Evolutionary conservation across 495 filamentous ascomycete genomes (phyloP).

Genomic region (Pseudomonodictys pantanalensis): DNA sequence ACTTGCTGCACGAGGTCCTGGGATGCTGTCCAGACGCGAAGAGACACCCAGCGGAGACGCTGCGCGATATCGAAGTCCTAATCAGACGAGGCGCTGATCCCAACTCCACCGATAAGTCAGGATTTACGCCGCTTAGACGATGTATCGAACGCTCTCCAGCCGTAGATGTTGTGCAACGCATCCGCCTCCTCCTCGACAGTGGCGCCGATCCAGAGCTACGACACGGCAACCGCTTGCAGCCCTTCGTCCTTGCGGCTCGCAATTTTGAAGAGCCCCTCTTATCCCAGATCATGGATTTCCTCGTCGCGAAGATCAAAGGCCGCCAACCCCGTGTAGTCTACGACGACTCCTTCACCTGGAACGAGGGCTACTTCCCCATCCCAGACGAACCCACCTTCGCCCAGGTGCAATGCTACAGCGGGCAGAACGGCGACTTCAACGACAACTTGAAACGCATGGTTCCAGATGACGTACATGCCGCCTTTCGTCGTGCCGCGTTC

Average conservation of each 20-base stretch:
- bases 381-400: constrained; percentile 8
- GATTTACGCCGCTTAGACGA: constrained; percentile 5
- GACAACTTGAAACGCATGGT: not conserved
- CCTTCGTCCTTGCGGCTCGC: constrained; percentile 15
- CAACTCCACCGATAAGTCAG: not conserved
- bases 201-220: constrained; percentile 14
- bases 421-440: constrained; percentile 4
- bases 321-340: not conserved
- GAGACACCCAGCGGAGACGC: constrained; percentile 24
- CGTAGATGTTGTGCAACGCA: constrained; percentile 16
- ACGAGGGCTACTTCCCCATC: constrained; percentile 16
- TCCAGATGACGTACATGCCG: not conserved
- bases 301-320: constrained; percentile 9
- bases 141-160: constrained; percentile 23
- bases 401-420: constrained; percentile 8
- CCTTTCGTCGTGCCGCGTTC: constrained; percentile 9
- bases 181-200: constrained; percentile 16
- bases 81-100: constrained; percentile 23
- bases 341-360: not conserved
- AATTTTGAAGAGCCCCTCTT: constrained; percentile 12
- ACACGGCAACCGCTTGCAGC: not conserved
- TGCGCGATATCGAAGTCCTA: constrained; percentile 25
- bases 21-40: constrained; percentile 27
- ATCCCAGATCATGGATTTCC: constrained; percentile 12
- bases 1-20: constrained; percentile 23